These are phyloP conservation scores for Viola pubescens DNA, from an alignment of 441 rosid species.

Conservation along the genomic window DNA sequence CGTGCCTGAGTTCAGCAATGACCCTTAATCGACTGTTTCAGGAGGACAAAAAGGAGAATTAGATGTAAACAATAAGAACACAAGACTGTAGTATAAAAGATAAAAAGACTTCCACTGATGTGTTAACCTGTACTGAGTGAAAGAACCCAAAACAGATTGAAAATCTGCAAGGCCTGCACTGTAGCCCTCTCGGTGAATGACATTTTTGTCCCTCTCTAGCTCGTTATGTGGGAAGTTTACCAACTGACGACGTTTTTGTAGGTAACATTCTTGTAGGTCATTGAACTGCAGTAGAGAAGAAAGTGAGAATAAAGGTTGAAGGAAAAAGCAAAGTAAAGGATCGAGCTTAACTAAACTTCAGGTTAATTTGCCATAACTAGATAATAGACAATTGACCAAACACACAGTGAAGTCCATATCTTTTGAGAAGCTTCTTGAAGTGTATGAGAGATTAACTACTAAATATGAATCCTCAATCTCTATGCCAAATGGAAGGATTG, in stretches of 20 bases:
- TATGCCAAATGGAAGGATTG: neutral
- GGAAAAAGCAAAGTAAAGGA: neutral
- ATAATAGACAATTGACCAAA: too few relatives aligned
- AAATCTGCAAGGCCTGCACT: conserved; percentile 79
- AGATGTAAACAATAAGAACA: conserved; percentile 11
- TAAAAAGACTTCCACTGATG: conserved; percentile 7
- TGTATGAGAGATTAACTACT: neutral
- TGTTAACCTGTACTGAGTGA: conserved; percentile 81
- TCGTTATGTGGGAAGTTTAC: conserved; percentile 45
- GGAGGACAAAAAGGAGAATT: conserved; percentile 6
- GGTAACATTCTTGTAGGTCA: conserved; percentile 93
- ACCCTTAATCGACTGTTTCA: conserved; percentile 81
- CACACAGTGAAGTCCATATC: too few relatives aligned
- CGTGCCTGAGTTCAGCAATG: conserved; percentile 92
- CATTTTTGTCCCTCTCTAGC: conserved; percentile 58
- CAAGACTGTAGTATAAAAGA: conserved; percentile 3
- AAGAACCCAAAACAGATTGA: conserved; percentile 76
- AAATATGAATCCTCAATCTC: neutral
- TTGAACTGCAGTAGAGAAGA: conserved; percentile 45
- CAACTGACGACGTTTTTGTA: conserved; percentile 76
- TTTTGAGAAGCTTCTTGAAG: too few relatives aligned
- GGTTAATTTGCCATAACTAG: too few relatives aligned
- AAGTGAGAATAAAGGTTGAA: neutral
- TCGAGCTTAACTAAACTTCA: too few relatives aligned
- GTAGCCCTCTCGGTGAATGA: conserved; percentile 70